These are phyloP conservation scores for Suillus sp. DNA, from an alignment of 768 basidiomycete species.

Conservation along the genomic window DNA sequence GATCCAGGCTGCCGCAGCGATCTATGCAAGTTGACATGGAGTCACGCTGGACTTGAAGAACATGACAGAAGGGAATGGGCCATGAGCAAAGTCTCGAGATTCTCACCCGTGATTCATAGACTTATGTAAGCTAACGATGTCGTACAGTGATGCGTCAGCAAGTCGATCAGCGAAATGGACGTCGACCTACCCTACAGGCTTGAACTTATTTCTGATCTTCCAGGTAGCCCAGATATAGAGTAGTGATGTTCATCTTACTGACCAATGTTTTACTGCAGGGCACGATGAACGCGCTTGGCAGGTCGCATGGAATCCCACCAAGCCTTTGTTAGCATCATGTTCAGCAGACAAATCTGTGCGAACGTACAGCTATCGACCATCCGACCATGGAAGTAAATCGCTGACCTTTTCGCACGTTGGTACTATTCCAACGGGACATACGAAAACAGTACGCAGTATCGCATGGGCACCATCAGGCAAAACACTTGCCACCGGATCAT, in stretches of 20 bases:
- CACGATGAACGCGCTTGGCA: constrained; percentile 89
- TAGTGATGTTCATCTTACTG: too few species aligned
- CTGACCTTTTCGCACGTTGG: constrained; percentile 53
- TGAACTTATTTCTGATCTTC: constrained; percentile 25
- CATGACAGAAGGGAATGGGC: too few species aligned
- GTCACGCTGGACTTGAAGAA: too few species aligned
- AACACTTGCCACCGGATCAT: constrained; percentile 88
- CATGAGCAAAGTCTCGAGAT: not conserved
- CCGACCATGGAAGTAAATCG: constrained; percentile 22
- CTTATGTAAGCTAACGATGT: not conserved
- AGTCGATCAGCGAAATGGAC: constrained; percentile 16
- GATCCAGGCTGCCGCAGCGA: not conserved
- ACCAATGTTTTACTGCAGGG: constrained; percentile 38
- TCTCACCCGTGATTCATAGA: too few species aligned
- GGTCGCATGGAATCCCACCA: constrained; percentile 84
- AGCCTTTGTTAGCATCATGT: constrained; percentile 86
- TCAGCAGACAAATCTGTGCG: constrained; percentile 93
- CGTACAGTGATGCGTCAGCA: not conserved
- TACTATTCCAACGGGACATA: constrained; percentile 81
- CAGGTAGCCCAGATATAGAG: constrained; percentile 20
- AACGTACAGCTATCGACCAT: constrained; percentile 66
- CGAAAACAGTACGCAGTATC: constrained; percentile 82
- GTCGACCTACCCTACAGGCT: constrained; percentile 23
- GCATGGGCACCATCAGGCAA: constrained; percentile 90
- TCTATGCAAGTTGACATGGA: not conserved